Evolutionary conservation across 2,329 filamentous ascomycete genomes (phyloP).

Genomic region (Celoporthe dispersa): DNA sequence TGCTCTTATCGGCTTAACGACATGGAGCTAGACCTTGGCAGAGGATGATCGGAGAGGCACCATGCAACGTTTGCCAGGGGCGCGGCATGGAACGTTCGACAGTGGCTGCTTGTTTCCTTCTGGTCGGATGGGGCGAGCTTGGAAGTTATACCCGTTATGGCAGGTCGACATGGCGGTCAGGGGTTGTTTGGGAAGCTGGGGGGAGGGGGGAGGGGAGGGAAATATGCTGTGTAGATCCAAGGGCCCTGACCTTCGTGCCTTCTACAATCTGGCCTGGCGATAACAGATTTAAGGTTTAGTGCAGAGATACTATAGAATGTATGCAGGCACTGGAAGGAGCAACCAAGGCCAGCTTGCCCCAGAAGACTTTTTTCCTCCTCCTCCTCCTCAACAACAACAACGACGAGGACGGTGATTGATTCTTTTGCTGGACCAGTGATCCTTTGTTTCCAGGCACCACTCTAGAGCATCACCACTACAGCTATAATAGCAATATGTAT

Average conservation of each 20-base stretch:
- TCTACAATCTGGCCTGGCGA: background rate
- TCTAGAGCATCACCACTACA: no score
- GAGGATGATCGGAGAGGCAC: background rate
- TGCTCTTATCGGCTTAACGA: constrained; percentile 7
- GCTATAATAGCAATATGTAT: no score
- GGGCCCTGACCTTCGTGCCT: no score
- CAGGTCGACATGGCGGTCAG: background rate
- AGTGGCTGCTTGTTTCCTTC: background rate
- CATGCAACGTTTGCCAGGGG: background rate
- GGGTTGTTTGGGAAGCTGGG: background rate
- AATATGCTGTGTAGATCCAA: background rate
- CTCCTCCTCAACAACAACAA: background rate
- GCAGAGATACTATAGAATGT: background rate
- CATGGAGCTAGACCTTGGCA: background rate
- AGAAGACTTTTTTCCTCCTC: background rate
- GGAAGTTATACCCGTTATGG: constrained; percentile 2
- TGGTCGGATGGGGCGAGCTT: background rate
- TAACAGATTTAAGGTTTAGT: background rate
- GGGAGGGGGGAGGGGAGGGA: background rate
- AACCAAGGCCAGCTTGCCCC: no score
- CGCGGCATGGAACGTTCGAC: background rate
- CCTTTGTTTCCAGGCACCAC: no score
- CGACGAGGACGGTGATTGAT: background rate
- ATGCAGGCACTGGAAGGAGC: background rate
- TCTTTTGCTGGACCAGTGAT: no score